Evolutionary conservation across 2,329 filamentous ascomycete species (phyloP).

Genomic region (Samsoniella hepiali): DNA sequence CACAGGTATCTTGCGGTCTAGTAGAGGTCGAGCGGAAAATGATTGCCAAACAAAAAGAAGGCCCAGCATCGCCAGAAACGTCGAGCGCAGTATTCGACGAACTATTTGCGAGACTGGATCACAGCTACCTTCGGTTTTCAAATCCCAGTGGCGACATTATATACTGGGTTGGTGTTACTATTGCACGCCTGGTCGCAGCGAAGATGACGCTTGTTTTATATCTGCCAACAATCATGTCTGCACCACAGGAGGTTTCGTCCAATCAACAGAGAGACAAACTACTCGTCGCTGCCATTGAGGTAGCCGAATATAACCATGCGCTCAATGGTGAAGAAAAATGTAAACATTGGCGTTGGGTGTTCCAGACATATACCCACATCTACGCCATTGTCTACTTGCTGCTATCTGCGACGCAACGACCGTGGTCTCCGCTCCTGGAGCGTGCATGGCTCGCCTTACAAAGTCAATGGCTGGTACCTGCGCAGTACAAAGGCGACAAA

Average conservation of each 20-base stretch:
- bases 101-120: slow-evolving; percentile 42
- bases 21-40: slow-evolving; percentile 37
- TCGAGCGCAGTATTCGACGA: slow-evolving; percentile 44
- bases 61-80: slow-evolving; percentile 34
- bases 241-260: slow-evolving; percentile 35
- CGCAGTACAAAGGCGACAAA: slow-evolving; percentile 27
- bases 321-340: slow-evolving; percentile 49
- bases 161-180: slow-evolving; percentile 37
- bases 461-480: slow-evolving; percentile 41
- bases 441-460: slow-evolving; percentile 47
- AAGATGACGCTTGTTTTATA: slow-evolving; percentile 55
- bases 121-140: slow-evolving; percentile 41
- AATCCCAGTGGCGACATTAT: slow-evolving; percentile 30
- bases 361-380: slow-evolving; percentile 59
- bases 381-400: slow-evolving; percentile 56
- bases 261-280: slow-evolving; percentile 42
- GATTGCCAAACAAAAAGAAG: slow-evolving; percentile 31
- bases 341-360: slow-evolving; percentile 56
- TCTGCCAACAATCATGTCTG: slow-evolving; percentile 47
- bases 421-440: slow-evolving; percentile 45
- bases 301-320: slow-evolving; percentile 54
- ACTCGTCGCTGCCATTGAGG: slow-evolving; percentile 49
- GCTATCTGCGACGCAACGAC: slow-evolving; percentile 46
- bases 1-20: slow-evolving; percentile 37
- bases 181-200: slow-evolving; percentile 47